Evolutionary conservation across 805 yeast species (phyloP).

Genomic region (Isabelozyma heimii): DNA sequence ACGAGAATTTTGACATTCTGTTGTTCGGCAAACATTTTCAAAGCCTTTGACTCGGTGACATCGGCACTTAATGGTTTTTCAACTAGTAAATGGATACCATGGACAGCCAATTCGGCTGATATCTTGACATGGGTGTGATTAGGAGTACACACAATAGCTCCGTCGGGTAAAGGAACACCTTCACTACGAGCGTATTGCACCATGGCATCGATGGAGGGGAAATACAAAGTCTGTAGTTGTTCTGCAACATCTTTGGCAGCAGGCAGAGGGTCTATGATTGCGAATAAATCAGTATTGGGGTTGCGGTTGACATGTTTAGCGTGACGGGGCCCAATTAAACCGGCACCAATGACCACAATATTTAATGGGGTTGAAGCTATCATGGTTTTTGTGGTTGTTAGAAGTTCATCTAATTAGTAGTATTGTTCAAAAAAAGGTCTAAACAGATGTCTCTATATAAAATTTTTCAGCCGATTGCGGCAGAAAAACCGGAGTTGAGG

Average conservation of each 20-base stretch:
- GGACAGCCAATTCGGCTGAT: conserved; percentile 27
- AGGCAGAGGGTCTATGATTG: conserved; percentile 32
- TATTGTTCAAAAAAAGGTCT: neutral
- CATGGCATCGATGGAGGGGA: conserved; percentile 19
- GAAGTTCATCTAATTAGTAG: neutral
- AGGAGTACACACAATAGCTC: conserved; percentile 40
- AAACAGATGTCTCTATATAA: neutral
- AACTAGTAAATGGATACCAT: conserved; percentile 32
- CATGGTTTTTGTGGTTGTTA: neutral
- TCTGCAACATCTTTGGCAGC: conserved; percentile 23
- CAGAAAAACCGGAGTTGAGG: neutral
- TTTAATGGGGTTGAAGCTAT: conserved; percentile 1
- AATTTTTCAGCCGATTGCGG: neutral
- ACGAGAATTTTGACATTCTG: conserved; percentile 27
- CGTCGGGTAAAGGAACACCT: conserved; percentile 24
- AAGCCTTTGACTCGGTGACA: conserved; percentile 27
- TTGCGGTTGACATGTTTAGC: conserved; percentile 28
- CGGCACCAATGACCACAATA: conserved; percentile 36
- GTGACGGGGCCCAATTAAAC: conserved; percentile 41
- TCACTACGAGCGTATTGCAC: conserved; percentile 17
- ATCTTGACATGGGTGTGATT: conserved; percentile 35
- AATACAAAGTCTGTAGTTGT: conserved; percentile 18
- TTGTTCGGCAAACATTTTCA: conserved; percentile 19
- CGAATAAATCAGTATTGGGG: conserved; percentile 24
- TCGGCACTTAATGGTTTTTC: conserved; percentile 36